Evolutionary conservation across 2,329 filamentous ascomycete species (phyloP).

Genomic region (Fusarium anthophilum): DNA sequence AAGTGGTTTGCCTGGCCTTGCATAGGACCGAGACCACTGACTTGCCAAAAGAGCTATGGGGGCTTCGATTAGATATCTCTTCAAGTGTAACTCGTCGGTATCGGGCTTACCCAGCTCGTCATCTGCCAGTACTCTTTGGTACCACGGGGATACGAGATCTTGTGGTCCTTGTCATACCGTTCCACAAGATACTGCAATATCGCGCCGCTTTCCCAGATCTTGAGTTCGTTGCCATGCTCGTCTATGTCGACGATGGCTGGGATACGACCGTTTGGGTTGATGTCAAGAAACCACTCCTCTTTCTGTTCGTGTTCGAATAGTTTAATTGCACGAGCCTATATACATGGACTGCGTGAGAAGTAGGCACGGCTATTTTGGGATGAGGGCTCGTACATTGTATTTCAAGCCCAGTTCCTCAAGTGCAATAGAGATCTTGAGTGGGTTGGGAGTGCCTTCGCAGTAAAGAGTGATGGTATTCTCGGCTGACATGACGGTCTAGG

Average conservation of each 20-base stretch:
- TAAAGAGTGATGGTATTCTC: constrained; percentile 75
- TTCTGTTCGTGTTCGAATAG: constrained; percentile 80
- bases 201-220: constrained; percentile 82
- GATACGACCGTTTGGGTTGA: constrained; percentile 93
- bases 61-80: not conserved
- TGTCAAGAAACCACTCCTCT: constrained; percentile 84
- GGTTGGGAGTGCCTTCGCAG: constrained; percentile 85
- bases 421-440: constrained; percentile 86
- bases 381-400: constrained; percentile 66
- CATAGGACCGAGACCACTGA: constrained; percentile 83
- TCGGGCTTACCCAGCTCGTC: constrained; percentile 72
- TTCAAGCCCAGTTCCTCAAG: constrained; percentile 84
- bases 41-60: constrained; percentile 72
- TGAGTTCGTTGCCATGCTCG: constrained; percentile 74
- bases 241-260: constrained; percentile 85
- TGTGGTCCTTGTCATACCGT: constrained; percentile 81
- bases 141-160: constrained; percentile 79
- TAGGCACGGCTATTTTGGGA: not conserved
- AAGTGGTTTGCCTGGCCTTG: constrained; percentile 87
- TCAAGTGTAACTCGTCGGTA: not conserved
- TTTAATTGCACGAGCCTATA: constrained; percentile 66
- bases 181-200: constrained; percentile 87
- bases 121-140: constrained; percentile 80
- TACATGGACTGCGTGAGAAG: not conserved
- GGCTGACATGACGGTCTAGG: not conserved